Base-by-base conservation (phyloP, 169 alveolate species). In the Cryptosporidium sp. region DNA sequence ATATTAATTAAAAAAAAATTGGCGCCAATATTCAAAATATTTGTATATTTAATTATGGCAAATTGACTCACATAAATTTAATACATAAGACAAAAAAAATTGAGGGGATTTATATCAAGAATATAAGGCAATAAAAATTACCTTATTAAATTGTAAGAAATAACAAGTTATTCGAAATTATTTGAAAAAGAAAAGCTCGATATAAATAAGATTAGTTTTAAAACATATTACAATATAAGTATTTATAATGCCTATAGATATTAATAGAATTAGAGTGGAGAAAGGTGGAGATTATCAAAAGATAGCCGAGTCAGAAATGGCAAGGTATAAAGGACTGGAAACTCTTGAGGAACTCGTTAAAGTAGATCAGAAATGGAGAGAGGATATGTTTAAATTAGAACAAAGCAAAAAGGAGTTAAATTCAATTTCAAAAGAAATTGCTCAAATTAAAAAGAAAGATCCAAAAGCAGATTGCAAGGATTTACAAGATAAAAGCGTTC, bases 251-350 rank as follows among this genome's bases (percentile, higher is more conserved):
- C 93, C 93, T 29, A 91, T 91, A 45, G 93, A 91, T 10, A 56
- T 91, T 60, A 91, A 91, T 84, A 70, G 85, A 84, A 87, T 91
- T 31, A 73, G 94, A 65, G 85, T 89, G 23, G 93, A 91, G 16
- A 92, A 91, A 87, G 96, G 97, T 21, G 96, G 96, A 33, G 94
- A 96, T 67, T 97, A 96, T 33, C 91, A 93, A 0, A 75, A 80
- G 73, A 94, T 96, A 12, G 92, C 75, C 26, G 93, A 93, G 48
- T 93, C 95, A 52, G 93, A 94, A 53, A 68, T 69, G 70, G 91
- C 87, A 18, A 89, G 98, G 69, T 94, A 92, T 91, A 93, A 91
- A 75, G 93, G 93, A 51, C 85, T 93, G 14, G 93, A 91, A 4
- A 29, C 93, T 23, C 95, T 96, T 18, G 96, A 94, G 69, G 92